Conservation (phyloP, 345 rosid species). For the Syzygium oleosum region DNA sequence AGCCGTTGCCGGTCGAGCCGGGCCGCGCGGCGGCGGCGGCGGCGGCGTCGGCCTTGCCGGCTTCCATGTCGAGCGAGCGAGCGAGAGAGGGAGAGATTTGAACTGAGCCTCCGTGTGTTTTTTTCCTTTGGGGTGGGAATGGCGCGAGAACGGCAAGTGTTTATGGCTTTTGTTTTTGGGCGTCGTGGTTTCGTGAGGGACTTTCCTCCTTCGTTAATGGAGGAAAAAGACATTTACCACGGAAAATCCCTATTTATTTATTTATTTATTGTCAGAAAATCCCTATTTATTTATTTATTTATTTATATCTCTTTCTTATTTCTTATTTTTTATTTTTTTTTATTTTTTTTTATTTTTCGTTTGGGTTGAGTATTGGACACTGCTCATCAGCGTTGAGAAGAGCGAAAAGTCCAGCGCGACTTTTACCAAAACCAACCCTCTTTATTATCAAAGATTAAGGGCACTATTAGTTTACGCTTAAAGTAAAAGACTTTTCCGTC, state of each 20-base stretch:
- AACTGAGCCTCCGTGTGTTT: not conserved
- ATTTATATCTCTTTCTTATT: not conserved
- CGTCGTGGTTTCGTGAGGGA: constrained; percentile 36
- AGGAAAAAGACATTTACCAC: not conserved
- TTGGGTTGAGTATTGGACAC: not conserved
- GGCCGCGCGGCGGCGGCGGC: not conserved
- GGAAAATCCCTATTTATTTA: not conserved
- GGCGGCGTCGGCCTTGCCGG: not conserved
- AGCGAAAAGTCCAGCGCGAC: not conserved
- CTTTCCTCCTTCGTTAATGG: constrained; percentile 5
- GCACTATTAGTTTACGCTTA: not conserved
- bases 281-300: not conserved
- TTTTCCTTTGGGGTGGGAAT: not conserved
- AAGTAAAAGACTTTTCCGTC: not conserved
- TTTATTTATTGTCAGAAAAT: not conserved
- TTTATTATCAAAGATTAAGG: not conserved
- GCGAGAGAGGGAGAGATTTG: not conserved
- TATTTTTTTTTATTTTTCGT: not conserved
- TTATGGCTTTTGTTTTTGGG: constrained; percentile 11
- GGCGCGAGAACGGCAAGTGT: not conserved
- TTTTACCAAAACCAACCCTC: not conserved
- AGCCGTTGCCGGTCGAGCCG: not conserved
- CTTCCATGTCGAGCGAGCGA: not conserved
- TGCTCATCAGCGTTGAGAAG: not conserved
- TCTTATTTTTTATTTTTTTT: too few species aligned